These are phyloP conservation scores for Melampsora americana DNA, from an alignment of 1,284 basidiomycete genomes.

Conservation along the genomic window DNA sequence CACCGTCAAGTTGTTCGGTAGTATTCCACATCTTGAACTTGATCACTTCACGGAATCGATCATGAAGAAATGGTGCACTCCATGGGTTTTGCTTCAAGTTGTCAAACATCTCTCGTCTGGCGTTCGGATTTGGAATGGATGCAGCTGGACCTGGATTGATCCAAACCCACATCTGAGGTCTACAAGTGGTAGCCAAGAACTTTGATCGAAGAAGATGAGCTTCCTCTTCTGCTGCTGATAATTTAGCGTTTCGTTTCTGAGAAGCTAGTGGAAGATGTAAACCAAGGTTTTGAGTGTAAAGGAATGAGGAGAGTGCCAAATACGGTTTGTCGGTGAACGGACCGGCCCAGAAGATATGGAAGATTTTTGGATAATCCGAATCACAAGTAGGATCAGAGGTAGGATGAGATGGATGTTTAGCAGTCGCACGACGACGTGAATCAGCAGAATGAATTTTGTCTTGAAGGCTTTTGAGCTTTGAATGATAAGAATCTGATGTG, in stretches of 20 bases:
- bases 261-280: constrained; percentile 58
- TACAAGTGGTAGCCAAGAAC: constrained; percentile 58
- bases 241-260: constrained; percentile 27
- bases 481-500: constrained; percentile 43
- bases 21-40: constrained; percentile 87
- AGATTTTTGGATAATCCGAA: constrained; percentile 67
- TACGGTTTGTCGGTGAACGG: constrained; percentile 81
- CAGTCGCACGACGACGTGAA: constrained; percentile 46
- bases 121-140: constrained; percentile 68
- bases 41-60: constrained; percentile 72
- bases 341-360: constrained; percentile 83
- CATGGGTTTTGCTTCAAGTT: constrained; percentile 72
- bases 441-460: constrained; percentile 24
- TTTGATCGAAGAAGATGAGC: constrained; percentile 24
- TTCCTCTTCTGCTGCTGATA: constrained; percentile 43
- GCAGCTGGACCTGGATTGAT: constrained; percentile 70
- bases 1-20: constrained; percentile 76
- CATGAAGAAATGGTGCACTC: constrained; percentile 77
- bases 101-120: constrained; percentile 66
- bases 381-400: constrained; percentile 61
- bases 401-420: constrained; percentile 53
- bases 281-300: constrained; percentile 76
- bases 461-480: constrained; percentile 45
- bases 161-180: constrained; percentile 81
- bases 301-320: constrained; percentile 70